Conservation (phyloP, 2,329 filamentous ascomycete genomes). For the Sporothrix curviconia region DNA sequence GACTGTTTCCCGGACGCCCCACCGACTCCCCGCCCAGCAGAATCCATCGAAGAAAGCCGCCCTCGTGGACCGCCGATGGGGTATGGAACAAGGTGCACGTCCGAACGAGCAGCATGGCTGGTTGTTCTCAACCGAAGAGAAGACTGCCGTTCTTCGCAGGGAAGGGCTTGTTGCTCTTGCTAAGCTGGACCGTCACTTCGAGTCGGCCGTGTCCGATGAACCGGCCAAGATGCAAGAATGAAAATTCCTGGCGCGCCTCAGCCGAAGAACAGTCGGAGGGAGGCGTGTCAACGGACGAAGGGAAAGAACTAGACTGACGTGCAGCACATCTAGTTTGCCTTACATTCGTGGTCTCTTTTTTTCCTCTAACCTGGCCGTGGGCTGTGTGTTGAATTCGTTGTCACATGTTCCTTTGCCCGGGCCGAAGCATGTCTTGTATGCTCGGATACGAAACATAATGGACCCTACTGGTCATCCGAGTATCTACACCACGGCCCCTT, state of each 20-base stretch:
- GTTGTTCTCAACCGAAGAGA: constrained; percentile 72
- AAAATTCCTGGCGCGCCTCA: constrained; percentile 49
- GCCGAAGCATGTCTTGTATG: too few relatives aligned
- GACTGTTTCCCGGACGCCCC: constrained; percentile 44
- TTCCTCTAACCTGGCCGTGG: too few relatives aligned
- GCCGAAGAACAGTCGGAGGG: constrained; percentile 17
- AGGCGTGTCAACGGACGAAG: constrained; percentile 29
- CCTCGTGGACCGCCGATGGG: constrained; percentile 87
- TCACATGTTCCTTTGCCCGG: too few relatives aligned
- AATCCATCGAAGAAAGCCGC: constrained; percentile 67
- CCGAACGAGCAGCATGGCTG: constrained; percentile 70
- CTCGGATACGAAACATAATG: too few relatives aligned
- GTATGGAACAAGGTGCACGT: constrained; percentile 85
- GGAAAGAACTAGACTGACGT: constrained; percentile 29
- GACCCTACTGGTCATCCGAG: too few relatives aligned
- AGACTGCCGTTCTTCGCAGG: constrained; percentile 73
- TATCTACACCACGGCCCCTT: too few relatives aligned
- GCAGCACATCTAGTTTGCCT: too few relatives aligned
- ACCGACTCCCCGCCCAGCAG: constrained; percentile 51
- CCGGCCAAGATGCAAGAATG: constrained; percentile 81
- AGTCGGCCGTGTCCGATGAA: constrained; percentile 83
- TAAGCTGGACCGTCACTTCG: constrained; percentile 82
- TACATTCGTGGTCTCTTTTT: too few relatives aligned
- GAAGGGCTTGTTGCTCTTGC: constrained; percentile 82
- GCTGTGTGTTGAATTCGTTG: too few relatives aligned